Evolutionary conservation across 345 rosid species (phyloP).

Genomic region (Gossypium australe): DNA sequence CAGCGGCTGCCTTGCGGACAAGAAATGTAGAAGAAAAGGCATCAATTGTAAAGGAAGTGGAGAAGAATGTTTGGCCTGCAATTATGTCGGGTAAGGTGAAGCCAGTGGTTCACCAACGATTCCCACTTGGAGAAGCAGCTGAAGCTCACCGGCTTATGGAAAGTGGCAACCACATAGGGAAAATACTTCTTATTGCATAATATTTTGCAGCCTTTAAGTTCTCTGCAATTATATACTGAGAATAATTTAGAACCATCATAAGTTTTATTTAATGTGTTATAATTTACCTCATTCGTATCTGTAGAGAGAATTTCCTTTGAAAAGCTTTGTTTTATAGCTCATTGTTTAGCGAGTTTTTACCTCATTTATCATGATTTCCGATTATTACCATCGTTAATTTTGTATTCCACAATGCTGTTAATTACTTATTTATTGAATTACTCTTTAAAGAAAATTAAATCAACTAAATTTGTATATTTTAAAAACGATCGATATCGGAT

Average conservation of each 20-base stretch:
- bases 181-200: conserved; percentile 67
- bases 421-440: too few relatives aligned
- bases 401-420: too few relatives aligned
- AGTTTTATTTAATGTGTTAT: background rate
- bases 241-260: background rate
- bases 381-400: too few relatives aligned
- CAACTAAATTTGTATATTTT: background rate
- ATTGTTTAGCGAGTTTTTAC: too few relatives aligned
- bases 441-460: too few relatives aligned
- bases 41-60: conserved; percentile 58
- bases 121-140: conserved; percentile 55
- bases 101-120: conserved; percentile 47
- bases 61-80: conserved; percentile 84
- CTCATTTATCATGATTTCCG: too few relatives aligned
- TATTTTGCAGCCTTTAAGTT: background rate
- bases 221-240: background rate
- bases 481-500: background rate
- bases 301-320: too few relatives aligned
- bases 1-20: conserved; percentile 70
- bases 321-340: too few relatives aligned
- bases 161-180: conserved; percentile 69
- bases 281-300: background rate
- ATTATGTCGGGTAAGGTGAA: conserved; percentile 61
- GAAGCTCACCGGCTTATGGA: conserved; percentile 75
- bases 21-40: conserved; percentile 72